Conservation (phyloP, 306 rosid species). For the Trifolium subterraneum region DNA sequence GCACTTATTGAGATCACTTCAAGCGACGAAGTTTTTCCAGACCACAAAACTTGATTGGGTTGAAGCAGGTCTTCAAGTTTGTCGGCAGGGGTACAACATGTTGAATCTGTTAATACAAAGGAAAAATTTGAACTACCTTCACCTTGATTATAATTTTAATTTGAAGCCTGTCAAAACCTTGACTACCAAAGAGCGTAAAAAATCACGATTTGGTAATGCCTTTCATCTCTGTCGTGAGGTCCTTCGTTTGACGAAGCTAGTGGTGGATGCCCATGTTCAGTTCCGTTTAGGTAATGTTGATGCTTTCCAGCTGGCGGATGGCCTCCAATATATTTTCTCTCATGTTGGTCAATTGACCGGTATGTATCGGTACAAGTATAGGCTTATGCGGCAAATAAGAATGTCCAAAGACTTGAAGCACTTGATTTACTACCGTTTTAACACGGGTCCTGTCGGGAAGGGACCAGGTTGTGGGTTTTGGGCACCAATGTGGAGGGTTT, state of each 20-base stretch:
- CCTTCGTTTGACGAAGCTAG: constrained; percentile 94
- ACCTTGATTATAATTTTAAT: constrained; percentile 95
- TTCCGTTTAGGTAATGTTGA: constrained; percentile 97
- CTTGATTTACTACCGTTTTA: constrained; percentile 94
- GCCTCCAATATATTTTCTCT: constrained; percentile 93
- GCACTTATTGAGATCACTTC: constrained; percentile 90
- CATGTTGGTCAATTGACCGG: constrained; percentile 99
- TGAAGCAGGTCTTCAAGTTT: constrained; percentile 99
- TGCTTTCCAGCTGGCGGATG: constrained; percentile 98
- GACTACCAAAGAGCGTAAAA: constrained; percentile 94
- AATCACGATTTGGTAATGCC: constrained; percentile 97
- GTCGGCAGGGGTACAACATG: constrained; percentile 99
- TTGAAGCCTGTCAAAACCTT: constrained; percentile 96
- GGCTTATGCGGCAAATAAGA: constrained; percentile 98
- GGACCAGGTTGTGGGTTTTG: constrained; percentile 99
- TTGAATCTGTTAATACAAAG: constrained; percentile 91
- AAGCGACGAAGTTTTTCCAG: constrained; percentile 98
- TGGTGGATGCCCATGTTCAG: constrained; percentile 98
- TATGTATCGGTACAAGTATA: constrained; percentile 94
- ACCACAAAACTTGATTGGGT: constrained; percentile 99
- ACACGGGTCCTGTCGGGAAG: constrained; percentile 98
- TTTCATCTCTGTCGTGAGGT: constrained; percentile 99
- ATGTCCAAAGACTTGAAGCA: constrained; percentile 99
- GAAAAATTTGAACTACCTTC: constrained; percentile 97
- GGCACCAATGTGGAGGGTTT: constrained; percentile 99